Percentiles rank a stretch among this genome's conserved stretches.
phyloP scores from a whole-genome alignment of 2,329 filamentous ascomycete species.

The Hypoxylon sp. region DNA sequence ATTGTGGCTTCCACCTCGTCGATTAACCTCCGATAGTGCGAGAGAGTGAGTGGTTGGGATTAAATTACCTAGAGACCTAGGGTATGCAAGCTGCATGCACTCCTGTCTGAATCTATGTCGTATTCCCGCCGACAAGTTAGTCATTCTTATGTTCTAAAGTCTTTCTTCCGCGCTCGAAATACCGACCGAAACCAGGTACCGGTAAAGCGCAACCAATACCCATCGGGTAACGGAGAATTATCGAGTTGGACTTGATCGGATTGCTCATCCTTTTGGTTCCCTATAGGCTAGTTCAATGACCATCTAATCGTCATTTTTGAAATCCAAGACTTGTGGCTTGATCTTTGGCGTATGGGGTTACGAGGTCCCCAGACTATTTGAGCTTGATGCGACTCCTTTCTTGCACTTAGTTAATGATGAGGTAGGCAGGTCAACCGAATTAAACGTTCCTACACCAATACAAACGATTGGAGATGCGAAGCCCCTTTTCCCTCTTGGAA shows the following conservation, averaged over 20 bases:
- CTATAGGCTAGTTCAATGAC: constrained; percentile 1
- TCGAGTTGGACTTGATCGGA: constrained; percentile 6
- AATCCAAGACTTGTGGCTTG: constrained; percentile 20
- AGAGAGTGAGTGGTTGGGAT: constrained; percentile 34
- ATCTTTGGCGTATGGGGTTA: constrained; percentile 7
- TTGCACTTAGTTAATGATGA: background rate
- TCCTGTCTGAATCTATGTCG: constrained; percentile 43
- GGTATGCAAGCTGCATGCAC: constrained; percentile 44
- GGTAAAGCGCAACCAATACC: constrained; percentile 24
- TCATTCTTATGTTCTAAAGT: constrained; percentile 29
- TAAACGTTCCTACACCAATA: constrained; percentile 7
- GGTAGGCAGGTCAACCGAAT: constrained; percentile 6
- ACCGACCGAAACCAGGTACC: constrained; percentile 14
- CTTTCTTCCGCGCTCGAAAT: constrained; percentile 17
- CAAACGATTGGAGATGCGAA: background rate
- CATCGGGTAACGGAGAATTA: constrained; percentile 26
- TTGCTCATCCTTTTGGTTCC: constrained; percentile 7
- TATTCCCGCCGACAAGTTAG: constrained; percentile 45
- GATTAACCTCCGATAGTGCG: constrained; percentile 33
- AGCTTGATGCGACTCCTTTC: background rate
- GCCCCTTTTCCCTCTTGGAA: background rate
- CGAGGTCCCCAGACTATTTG: constrained; percentile 7
- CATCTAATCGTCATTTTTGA: constrained; percentile 1
- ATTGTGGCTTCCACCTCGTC: constrained; percentile 36
- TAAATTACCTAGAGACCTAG: constrained; percentile 5